phyloP scores from a whole-genome alignment of 2,329 filamentous ascomycete genomes.

The Scedosporium apiospermum region DNA sequence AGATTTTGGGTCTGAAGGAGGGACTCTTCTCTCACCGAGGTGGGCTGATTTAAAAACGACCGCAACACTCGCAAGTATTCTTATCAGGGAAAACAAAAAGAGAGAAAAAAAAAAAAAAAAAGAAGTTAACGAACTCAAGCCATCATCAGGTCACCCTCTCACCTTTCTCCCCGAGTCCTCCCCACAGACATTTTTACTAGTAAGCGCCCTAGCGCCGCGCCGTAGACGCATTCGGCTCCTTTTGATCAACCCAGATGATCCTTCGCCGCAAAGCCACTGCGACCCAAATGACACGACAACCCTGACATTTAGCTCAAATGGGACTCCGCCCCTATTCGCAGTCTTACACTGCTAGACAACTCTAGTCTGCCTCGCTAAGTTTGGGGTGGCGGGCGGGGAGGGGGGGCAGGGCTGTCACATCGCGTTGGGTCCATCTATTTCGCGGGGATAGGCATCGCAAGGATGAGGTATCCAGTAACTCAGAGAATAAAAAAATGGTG shows the following conservation, averaged over 20 bases:
- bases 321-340: neutral
- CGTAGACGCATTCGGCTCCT: neutral
- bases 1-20: too few species aligned
- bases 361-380: neutral
- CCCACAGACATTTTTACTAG: neutral
- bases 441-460: too few species aligned
- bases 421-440: too few species aligned
- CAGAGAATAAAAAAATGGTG: too few species aligned
- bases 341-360: neutral
- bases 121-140: too few species aligned
- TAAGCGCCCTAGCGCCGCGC: neutral
- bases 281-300: too few species aligned
- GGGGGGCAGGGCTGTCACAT: neutral
- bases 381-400: neutral
- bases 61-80: too few species aligned
- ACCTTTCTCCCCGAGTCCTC: neutral
- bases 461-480: too few species aligned
- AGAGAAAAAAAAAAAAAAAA: too few species aligned
- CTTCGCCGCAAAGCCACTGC: neutral
- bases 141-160: neutral
- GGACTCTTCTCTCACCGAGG: too few species aligned
- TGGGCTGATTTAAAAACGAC: too few species aligned
- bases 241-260: neutral
- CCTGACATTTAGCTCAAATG: neutral
- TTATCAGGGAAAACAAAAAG: too few species aligned